Evolutionary conservation across 2,329 filamentous ascomycete species (phyloP).

Genomic region (Penicillium italicum): DNA sequence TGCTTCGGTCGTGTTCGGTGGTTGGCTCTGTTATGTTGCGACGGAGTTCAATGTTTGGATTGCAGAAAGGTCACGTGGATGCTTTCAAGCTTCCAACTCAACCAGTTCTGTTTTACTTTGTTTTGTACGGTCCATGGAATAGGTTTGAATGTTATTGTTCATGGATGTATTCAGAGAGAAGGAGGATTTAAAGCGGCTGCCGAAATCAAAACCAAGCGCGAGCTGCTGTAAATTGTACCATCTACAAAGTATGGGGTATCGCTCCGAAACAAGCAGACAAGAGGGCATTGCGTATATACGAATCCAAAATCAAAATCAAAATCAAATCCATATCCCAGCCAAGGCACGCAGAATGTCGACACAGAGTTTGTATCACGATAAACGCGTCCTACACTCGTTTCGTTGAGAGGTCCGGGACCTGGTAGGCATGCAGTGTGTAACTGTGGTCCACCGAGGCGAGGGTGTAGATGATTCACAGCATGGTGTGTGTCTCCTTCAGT

Average conservation of each 20-base stretch:
- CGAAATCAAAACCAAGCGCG: background rate
- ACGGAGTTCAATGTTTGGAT: constrained; percentile 2
- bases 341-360: background rate
- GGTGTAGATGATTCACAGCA: background rate
- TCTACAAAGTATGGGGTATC: constrained; percentile 11
- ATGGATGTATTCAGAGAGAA: background rate
- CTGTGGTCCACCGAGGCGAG: background rate
- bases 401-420: background rate
- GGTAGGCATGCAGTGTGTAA: background rate
- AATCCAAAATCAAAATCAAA: background rate
- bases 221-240: background rate
- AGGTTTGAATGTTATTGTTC: background rate
- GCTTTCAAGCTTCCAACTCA: background rate
- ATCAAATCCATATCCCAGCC: background rate
- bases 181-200: background rate
- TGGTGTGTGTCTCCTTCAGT: background rate
- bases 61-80: background rate
- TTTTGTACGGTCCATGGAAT: background rate
- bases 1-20: background rate
- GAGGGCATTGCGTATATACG: background rate
- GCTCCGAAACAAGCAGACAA: background rate
- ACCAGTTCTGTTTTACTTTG: background rate
- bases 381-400: background rate
- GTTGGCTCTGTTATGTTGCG: background rate
- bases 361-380: background rate